Evolutionary conservation across 2,329 filamentous ascomycete genomes (phyloP).

Genomic region (Whalleya microplaca): DNA sequence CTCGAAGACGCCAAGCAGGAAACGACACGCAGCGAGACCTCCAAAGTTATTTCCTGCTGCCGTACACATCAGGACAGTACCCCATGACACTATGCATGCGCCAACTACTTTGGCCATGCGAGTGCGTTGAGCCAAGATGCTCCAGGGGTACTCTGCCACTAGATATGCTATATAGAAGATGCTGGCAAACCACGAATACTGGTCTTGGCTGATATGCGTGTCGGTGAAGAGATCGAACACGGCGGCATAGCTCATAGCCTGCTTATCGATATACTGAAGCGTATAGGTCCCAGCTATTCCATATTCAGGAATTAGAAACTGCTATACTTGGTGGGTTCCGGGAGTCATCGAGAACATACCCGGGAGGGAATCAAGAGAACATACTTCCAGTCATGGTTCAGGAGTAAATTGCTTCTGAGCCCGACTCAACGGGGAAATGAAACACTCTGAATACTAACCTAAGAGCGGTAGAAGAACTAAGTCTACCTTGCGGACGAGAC

Average conservation of each 20-base stretch:
- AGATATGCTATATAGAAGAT: conserved; percentile 59
- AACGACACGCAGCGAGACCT: conserved; percentile 23
- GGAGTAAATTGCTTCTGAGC: too few relatives aligned
- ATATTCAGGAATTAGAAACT: too few relatives aligned
- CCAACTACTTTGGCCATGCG: conserved; percentile 43
- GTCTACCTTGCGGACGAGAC: conserved; percentile 51
- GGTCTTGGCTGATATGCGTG: conserved; percentile 48
- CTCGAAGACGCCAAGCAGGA: conserved; percentile 28
- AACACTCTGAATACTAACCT: too few relatives aligned
- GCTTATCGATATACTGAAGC: conserved; percentile 61
- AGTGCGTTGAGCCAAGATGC: conserved; percentile 36
- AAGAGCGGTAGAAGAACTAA: conserved; percentile 53
- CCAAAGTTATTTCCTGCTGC: conserved; percentile 27
- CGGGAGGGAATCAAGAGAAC: too few relatives aligned
- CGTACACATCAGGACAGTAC: conserved; percentile 34
- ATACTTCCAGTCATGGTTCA: too few relatives aligned
- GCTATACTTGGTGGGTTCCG: too few relatives aligned
- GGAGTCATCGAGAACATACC: too few relatives aligned
- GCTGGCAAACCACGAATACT: conserved; percentile 59
- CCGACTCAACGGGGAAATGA: too few relatives aligned
- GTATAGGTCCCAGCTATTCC: conserved; percentile 50
- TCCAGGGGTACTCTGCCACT: conserved; percentile 47
- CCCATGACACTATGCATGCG: conserved; percentile 46
- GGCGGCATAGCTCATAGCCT: conserved; percentile 56
- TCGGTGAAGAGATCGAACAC: conserved; percentile 58